These are phyloP conservation scores for Solanum megistacrolobum DNA, from an alignment of 257 asterid genomes.

Conservation along the genomic window DNA sequence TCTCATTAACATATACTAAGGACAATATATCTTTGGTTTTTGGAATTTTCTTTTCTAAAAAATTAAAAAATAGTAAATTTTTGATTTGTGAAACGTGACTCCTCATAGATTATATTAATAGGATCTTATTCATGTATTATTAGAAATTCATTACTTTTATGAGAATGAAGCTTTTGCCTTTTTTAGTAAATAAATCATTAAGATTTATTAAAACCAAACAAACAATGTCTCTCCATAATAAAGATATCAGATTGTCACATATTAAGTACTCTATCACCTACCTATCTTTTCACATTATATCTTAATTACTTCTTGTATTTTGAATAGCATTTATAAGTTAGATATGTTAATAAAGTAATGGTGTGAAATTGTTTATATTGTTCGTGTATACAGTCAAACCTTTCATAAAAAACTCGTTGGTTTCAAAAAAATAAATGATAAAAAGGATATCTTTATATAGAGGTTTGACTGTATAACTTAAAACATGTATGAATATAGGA, in stretches of 20 bases:
- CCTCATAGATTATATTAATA: neutral
- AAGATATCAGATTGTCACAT: neutral
- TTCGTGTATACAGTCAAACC: neutral
- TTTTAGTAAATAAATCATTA: neutral
- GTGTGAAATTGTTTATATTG: neutral
- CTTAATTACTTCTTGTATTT: neutral
- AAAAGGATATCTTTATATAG: too few relatives aligned
- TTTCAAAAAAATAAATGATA: too few relatives aligned
- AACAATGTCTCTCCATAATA: neutral
- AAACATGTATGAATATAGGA: neutral
- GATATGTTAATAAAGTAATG: neutral
- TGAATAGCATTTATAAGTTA: neutral
- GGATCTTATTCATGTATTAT: neutral
- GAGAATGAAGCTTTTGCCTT: neutral
- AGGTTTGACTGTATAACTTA: neutral
- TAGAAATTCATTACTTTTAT: neutral
- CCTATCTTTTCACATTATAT: neutral
- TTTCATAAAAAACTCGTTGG: neutral
- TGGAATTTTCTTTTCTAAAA: neutral
- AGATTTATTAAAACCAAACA: neutral
- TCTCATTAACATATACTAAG: neutral
- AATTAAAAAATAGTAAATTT: neutral
- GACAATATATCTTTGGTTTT: neutral
- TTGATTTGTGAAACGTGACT: neutral
- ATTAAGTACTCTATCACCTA: neutral